These are phyloP conservation scores for Linnemannia exigua DNA, from an alignment of 192 early-diverging fungal species.

Conservation along the genomic window DNA sequence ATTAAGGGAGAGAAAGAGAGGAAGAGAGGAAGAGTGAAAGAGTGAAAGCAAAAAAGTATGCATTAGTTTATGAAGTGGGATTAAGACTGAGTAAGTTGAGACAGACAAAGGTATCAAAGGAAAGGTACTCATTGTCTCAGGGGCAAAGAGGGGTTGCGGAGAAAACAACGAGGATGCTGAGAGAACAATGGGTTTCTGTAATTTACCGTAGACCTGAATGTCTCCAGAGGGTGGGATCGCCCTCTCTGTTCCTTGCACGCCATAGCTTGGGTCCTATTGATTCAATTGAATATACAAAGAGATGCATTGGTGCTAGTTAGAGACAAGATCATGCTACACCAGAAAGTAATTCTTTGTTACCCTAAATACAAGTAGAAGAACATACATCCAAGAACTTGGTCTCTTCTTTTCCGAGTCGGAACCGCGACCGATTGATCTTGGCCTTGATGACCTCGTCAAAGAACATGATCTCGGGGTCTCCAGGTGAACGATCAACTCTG, in stretches of 20 bases:
- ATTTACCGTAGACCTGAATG: conserved; percentile 20
- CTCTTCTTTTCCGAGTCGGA: conserved; percentile 80
- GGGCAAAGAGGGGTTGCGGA: not conserved
- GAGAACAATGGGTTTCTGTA: not conserved
- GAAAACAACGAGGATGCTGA: no score
- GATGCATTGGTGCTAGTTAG: no score
- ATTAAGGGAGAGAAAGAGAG: not conserved
- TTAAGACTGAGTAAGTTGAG: not conserved
- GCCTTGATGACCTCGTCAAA: conserved; percentile 89
- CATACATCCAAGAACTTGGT: conserved; percentile 68
- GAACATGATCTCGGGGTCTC: conserved; percentile 82
- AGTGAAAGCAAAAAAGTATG: not conserved
- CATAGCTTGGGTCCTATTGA: conserved; percentile 51
- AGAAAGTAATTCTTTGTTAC: not conserved
- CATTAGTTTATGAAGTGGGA: not conserved
- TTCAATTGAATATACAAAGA: not conserved
- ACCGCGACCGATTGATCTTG: conserved; percentile 82
- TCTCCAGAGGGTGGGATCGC: conserved; percentile 48
- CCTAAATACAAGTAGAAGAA: not conserved
- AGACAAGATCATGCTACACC: no score
- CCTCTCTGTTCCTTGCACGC: conserved; percentile 39
- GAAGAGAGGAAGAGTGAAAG: not conserved
- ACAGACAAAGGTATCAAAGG: not conserved
- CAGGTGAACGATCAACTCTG: conserved; percentile 71
- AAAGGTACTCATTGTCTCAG: not conserved